Conservation (phyloP, 2,329 filamentous ascomycete species). For the Gnomoniopsis smithogilvyi region DNA sequence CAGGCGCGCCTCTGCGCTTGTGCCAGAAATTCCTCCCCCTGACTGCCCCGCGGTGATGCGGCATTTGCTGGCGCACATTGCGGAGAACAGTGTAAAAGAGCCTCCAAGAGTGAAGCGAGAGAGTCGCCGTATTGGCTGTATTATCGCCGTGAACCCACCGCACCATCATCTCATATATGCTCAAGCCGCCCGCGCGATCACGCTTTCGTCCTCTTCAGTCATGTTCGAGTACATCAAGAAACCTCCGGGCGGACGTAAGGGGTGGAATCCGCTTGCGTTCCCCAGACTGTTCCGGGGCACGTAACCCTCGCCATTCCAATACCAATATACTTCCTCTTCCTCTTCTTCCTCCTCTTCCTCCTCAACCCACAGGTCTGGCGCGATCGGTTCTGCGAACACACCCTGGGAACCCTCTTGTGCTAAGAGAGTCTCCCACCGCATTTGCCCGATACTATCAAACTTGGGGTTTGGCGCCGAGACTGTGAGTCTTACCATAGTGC, state of each 20-base stretch:
- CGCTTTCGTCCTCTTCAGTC: neutral
- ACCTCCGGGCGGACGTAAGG: neutral
- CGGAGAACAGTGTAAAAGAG: too few species aligned
- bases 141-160: neutral
- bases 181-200: neutral
- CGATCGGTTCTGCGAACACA: neutral
- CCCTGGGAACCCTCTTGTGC: neutral
- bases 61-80: too few species aligned
- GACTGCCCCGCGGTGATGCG: too few species aligned
- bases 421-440: neutral
- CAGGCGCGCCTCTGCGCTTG: too few species aligned
- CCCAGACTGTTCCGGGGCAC: too few species aligned
- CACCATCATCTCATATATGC: neutral
- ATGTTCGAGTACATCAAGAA: neutral
- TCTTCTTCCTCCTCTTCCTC: neutral
- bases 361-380: neutral
- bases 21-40: too few species aligned
- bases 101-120: too few species aligned
- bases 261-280: neutral
- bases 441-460: neutral
- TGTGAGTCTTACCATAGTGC: neutral
- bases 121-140: neutral
- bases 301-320: neutral
- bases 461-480: neutral
- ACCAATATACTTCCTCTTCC: neutral